Conservation (phyloP, 2,329 filamentous ascomycete species). For the Aspergillus unguis region DNA sequence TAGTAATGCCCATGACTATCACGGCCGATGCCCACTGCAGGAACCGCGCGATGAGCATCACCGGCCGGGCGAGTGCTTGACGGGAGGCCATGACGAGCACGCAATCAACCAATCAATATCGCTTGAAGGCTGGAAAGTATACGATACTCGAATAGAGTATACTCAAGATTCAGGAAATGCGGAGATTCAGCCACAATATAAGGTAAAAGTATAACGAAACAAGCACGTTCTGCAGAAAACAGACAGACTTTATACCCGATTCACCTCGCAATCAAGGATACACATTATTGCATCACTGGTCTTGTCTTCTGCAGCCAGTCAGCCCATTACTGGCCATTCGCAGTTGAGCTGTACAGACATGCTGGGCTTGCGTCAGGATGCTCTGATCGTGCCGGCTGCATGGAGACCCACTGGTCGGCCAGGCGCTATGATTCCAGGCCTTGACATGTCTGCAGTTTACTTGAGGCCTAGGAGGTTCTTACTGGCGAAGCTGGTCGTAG, state of each 20-base stretch:
- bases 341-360: not conserved
- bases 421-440: not conserved
- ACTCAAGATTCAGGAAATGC: no score
- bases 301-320: not conserved
- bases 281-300: slow-evolving; percentile 1
- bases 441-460: no score
- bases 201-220: no score
- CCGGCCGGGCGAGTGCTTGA: slow-evolving; percentile 26
- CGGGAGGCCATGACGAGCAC: slow-evolving; percentile 20
- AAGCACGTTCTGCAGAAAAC: no score
- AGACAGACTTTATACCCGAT: slow-evolving; percentile 6
- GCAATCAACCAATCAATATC: not conserved
- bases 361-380: slow-evolving; percentile 14
- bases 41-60: slow-evolving; percentile 29
- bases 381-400: slow-evolving; percentile 10
- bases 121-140: not conserved
- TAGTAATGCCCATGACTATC: slow-evolving; percentile 43
- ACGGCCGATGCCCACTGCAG: slow-evolving; percentile 40
- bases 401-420: slow-evolving; percentile 7
- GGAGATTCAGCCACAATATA: no score
- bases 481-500: not conserved
- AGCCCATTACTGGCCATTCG: slow-evolving; percentile 5
- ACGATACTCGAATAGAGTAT: no score
- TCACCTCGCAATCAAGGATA: not conserved
- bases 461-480: no score